Percentiles rank a stretch among this genome's conserved stretches.
Evolutionary conservation across 2,329 filamentous ascomycete species (phyloP).

Genomic region (Penicillium olsonii): DNA sequence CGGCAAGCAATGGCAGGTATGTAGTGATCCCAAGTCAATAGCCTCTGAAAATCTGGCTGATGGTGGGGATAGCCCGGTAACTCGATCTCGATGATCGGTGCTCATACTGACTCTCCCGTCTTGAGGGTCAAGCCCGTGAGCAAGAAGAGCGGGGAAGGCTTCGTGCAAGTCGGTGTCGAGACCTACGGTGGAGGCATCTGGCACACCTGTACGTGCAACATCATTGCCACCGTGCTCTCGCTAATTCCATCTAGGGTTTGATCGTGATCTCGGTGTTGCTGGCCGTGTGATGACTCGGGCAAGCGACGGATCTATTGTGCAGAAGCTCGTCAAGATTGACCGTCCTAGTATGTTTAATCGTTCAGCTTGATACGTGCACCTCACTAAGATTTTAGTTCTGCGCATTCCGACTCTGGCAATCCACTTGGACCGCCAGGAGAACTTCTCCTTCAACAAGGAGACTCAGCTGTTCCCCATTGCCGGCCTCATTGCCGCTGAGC

Average conservation of each 20-base stretch:
- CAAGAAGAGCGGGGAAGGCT: conserved; percentile 82
- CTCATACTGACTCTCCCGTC: conserved; percentile 93
- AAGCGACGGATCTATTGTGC: conserved; percentile 71
- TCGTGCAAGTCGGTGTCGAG: conserved; percentile 92
- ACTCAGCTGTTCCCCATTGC: conserved; percentile 92
- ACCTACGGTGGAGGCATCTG: conserved; percentile 95
- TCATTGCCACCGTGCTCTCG: neutral
- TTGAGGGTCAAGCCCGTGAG: conserved; percentile 92
- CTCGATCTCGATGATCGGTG: conserved; percentile 87
- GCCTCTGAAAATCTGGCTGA: neutral
- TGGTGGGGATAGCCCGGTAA: conserved; percentile 66
- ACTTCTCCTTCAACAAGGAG: conserved; percentile 95
- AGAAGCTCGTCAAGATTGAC: conserved; percentile 87
- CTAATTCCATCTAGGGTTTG: conserved; percentile 65
- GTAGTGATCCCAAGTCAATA: neutral
- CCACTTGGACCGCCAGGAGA: conserved; percentile 82
- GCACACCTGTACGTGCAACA: conserved; percentile 70
- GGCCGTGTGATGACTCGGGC: conserved; percentile 82
- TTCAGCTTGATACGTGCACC: neutral
- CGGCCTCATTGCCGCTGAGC: conserved; percentile 80
- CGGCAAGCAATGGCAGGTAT: conserved; percentile 77
- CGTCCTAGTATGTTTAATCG: conserved; percentile 61
- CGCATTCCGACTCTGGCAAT: conserved; percentile 92
- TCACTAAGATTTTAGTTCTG: conserved; percentile 55
- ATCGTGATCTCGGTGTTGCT: conserved; percentile 87